phyloP scores from a whole-genome alignment of 2,329 filamentous ascomycete species.

The Verticillium isaacii region DNA sequence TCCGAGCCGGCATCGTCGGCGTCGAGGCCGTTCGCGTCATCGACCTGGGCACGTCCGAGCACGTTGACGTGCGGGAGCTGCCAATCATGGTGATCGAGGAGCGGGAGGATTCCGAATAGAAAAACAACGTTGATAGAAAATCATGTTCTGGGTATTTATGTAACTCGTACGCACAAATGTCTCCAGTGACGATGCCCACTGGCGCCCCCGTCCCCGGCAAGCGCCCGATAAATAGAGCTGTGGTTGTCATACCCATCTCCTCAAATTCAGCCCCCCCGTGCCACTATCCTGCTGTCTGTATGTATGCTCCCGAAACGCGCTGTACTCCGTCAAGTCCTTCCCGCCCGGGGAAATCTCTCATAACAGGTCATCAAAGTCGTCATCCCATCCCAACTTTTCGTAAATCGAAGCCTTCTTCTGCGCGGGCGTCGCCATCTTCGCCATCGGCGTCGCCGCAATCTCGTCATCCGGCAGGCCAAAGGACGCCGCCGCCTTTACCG shows the following conservation, averaged over 20 bases:
- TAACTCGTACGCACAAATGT: background rate
- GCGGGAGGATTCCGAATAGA: slow-evolving; percentile 9
- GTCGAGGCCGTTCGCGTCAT: slow-evolving; percentile 70
- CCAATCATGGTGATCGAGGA: slow-evolving; percentile 59
- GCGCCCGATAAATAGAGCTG: background rate
- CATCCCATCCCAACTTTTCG: slow-evolving; percentile 53
- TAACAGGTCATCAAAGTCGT: slow-evolving; percentile 46
- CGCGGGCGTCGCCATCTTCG: slow-evolving; percentile 4
- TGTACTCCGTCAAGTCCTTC: slow-evolving; percentile 7
- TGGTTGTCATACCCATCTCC: background rate
- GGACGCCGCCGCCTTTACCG: slow-evolving; percentile 25
- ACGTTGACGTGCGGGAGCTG: slow-evolving; percentile 71
- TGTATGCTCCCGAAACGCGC: background rate
- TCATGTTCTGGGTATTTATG: background rate
- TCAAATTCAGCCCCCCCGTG: background rate
- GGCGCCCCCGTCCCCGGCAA: background rate
- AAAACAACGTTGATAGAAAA: background rate
- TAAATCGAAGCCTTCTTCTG: slow-evolving; percentile 41
- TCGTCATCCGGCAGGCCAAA: slow-evolving; percentile 8
- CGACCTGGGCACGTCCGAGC: slow-evolving; percentile 69
- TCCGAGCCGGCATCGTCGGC: slow-evolving; percentile 61
- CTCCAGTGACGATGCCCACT: background rate
- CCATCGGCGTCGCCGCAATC: slow-evolving; percentile 7
- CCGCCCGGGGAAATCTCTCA: slow-evolving; percentile 16
- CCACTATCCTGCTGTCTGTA: background rate